A percentile compares a stretch with the other conserved stretches of the same genome.
These are phyloP conservation scores for Geosmithia morbida DNA, from an alignment of 2,329 filamentous ascomycete genomes.

Conservation along the genomic window DNA sequence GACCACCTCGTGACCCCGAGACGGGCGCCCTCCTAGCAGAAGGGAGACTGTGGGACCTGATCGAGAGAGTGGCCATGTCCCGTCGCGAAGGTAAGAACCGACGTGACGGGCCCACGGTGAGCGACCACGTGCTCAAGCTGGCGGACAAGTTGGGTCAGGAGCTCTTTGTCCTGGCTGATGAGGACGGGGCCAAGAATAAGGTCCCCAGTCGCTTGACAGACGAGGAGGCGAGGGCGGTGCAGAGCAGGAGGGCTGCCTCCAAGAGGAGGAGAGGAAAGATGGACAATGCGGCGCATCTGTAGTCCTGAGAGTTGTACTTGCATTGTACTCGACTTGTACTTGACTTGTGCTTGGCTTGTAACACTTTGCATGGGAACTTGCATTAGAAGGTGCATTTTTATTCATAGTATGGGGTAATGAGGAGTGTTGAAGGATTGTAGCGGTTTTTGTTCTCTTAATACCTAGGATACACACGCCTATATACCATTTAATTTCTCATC, in stretches of 20 bases:
- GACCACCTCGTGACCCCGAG: slow-evolving; percentile 46
- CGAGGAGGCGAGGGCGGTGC: slow-evolving; percentile 32
- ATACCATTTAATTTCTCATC: not conserved
- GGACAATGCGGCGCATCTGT: slow-evolving; percentile 28
- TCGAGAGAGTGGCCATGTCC: slow-evolving; percentile 69
- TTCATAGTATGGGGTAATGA: not conserved
- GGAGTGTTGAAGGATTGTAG: not conserved
- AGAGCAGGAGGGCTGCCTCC: slow-evolving; percentile 25
- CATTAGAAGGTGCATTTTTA: too few species aligned
- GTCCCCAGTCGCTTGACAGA: slow-evolving; percentile 28
- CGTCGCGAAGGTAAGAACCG: slow-evolving; percentile 90
- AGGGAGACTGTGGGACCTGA: slow-evolving; percentile 83
- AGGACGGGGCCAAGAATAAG: slow-evolving; percentile 17
- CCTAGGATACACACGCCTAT: too few species aligned
- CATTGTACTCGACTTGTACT: not conserved
- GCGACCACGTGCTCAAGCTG: slow-evolving; percentile 62
- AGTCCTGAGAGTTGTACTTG: not conserved
- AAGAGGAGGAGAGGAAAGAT: slow-evolving; percentile 29
- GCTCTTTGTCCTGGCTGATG: slow-evolving; percentile 47
- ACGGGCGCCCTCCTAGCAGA: slow-evolving; percentile 50
- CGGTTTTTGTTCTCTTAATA: not conserved
- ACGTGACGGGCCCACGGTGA: slow-evolving; percentile 82
- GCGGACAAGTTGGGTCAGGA: slow-evolving; percentile 58
- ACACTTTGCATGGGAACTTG: too few species aligned
- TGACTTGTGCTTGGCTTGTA: not conserved